phyloP scores from a whole-genome alignment of 805 yeast species.

The Candida insectorum region DNA sequence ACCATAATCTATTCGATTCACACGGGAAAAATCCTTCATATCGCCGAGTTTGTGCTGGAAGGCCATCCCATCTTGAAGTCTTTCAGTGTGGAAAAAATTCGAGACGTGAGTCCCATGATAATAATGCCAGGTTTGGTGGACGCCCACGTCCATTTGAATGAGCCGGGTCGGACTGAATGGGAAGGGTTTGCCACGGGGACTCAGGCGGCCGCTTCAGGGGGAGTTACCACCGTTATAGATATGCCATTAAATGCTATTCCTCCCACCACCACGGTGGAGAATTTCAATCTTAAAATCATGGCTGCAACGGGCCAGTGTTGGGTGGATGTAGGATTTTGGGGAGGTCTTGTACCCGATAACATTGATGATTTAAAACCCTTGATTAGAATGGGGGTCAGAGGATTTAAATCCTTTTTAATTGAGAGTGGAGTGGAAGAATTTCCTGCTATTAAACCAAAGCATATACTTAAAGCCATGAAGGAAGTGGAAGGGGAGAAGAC shows the following conservation, averaged over 20 bases:
- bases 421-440: slow-evolving; percentile 97
- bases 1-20: slow-evolving; percentile 58
- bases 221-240: slow-evolving; percentile 92
- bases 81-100: slow-evolving; percentile 44
- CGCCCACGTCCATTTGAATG: slow-evolving; percentile 91
- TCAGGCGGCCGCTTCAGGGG: slow-evolving; percentile 91
- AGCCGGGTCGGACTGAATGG: slow-evolving; percentile 98
- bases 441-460: slow-evolving; percentile 68
- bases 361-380: slow-evolving; percentile 67
- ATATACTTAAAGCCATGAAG: slow-evolving; percentile 66
- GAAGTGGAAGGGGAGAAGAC: slow-evolving; percentile 62
- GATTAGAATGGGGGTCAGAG: slow-evolving; percentile 83
- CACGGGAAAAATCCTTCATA: slow-evolving; percentile 52
- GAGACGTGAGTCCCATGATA: slow-evolving; percentile 58
- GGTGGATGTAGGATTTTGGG: slow-evolving; percentile 97
- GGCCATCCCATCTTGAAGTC: slow-evolving; percentile 37
- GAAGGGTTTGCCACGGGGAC: slow-evolving; percentile 98
- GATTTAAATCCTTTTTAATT: slow-evolving; percentile 89
- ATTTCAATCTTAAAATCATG: slow-evolving; percentile 66
- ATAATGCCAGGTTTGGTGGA: slow-evolving; percentile 91
- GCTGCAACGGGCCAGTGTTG: slow-evolving; percentile 83
- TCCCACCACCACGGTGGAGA: slow-evolving; percentile 83
- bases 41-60: slow-evolving; percentile 32
- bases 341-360: slow-evolving; percentile 85
- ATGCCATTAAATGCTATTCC: slow-evolving; percentile 97